These are phyloP conservation scores for Monosporozyma unispora DNA, from an alignment of 805 yeast genomes.

Conservation along the genomic window DNA sequence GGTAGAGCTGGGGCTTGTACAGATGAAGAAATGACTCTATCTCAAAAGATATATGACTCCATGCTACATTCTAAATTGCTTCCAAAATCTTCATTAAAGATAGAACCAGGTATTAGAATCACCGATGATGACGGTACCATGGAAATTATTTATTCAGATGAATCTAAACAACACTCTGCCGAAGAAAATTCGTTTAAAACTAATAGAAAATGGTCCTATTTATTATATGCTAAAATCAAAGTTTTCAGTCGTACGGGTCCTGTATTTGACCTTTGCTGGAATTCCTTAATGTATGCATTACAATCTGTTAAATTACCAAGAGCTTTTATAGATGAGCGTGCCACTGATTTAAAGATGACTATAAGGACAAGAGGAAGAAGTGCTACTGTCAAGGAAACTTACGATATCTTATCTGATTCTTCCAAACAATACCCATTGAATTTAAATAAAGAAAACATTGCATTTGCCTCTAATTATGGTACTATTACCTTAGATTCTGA, in stretches of 20 bases:
- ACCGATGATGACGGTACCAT: constrained; percentile 42
- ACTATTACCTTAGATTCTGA: constrained; percentile 38
- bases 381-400: constrained; percentile 39
- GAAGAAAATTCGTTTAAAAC: constrained; percentile 24
- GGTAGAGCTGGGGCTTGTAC: constrained; percentile 77
- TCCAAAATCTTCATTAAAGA: constrained; percentile 40
- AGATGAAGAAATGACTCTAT: constrained; percentile 70
- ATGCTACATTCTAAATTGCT: constrained; percentile 50
- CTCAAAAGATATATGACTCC: constrained; percentile 56
- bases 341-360: constrained; percentile 42
- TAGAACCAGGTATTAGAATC: constrained; percentile 36
- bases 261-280: constrained; percentile 66
- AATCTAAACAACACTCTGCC: constrained; percentile 7
- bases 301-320: constrained; percentile 52
- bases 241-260: constrained; percentile 81
- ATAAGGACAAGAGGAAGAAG: constrained; percentile 44
- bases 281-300: constrained; percentile 56
- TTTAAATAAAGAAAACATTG: constrained; percentile 33
- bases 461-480: constrained; percentile 49
- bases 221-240: constrained; percentile 62
- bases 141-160: constrained; percentile 39
- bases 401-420: constrained; percentile 51
- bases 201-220: constrained; percentile 44
- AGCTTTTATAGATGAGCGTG: constrained; percentile 58
- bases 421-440: constrained; percentile 31